Evolutionary conservation across 1,284 basidiomycete species (phyloP).

Genomic region (Thecaphora frezii): DNA sequence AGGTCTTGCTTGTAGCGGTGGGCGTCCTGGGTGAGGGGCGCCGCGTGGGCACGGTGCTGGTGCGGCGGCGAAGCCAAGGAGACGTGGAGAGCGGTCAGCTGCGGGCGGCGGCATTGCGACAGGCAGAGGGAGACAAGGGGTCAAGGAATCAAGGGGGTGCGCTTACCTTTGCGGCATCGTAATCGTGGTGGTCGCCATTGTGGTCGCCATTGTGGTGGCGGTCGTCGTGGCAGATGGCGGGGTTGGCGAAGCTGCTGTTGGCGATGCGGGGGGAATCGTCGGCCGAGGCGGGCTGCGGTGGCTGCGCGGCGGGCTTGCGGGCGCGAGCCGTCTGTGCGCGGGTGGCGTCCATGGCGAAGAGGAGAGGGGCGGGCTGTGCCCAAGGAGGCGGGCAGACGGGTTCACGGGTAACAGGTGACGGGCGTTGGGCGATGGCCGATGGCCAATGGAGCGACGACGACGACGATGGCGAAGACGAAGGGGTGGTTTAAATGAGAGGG

Average conservation of each 20-base stretch:
- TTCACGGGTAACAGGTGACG: too few relatives aligned
- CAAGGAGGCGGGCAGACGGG: conserved; percentile 5
- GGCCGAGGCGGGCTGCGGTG: too few relatives aligned
- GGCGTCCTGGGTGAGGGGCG: conserved; percentile 7
- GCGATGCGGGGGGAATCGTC: too few relatives aligned
- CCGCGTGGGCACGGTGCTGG: background rate
- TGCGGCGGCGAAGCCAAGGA: too few relatives aligned
- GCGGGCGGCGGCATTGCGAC: background rate
- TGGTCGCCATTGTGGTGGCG: conserved; percentile 6
- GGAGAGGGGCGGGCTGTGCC: too few relatives aligned
- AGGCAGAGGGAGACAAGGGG: background rate
- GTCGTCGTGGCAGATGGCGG: too few relatives aligned
- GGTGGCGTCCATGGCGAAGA: conserved; percentile 15
- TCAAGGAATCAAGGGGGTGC: too few relatives aligned
- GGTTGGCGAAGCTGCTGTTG: too few relatives aligned
- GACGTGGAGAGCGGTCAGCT: background rate
- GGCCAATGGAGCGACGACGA: conserved; percentile 30
- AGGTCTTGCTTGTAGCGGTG: conserved; percentile 20
- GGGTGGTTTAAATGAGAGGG: conserved; percentile 98
- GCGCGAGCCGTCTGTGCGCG: conserved; percentile 20
- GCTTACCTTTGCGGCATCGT: too few relatives aligned
- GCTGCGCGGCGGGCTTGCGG: conserved; percentile 1
- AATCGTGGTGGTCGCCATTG: too few relatives aligned
- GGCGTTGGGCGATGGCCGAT: too few relatives aligned
- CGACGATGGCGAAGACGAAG: conserved; percentile 63